Percentiles rank a stretch among this genome's conserved stretches.
These are phyloP conservation scores for Teunomyces barrocoloradensis DNA, from an alignment of 805 yeast species.

Conservation along the genomic window DNA sequence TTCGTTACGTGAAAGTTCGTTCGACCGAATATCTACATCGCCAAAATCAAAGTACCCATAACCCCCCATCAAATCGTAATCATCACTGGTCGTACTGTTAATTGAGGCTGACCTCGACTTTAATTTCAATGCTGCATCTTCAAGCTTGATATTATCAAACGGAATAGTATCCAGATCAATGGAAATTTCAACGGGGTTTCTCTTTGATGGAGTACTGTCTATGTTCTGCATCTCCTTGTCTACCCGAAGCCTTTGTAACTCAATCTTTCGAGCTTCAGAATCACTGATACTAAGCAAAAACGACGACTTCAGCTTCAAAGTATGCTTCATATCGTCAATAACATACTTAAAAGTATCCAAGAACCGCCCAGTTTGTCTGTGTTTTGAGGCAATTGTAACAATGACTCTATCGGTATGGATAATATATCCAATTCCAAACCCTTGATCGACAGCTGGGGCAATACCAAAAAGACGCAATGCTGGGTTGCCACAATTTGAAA, in stretches of 20 bases:
- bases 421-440: conserved; percentile 91
- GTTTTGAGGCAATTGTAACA: conserved; percentile 81
- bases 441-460: conserved; percentile 87
- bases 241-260: conserved; percentile 32
- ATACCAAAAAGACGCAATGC: conserved; percentile 84
- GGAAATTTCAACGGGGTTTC: conserved; percentile 19
- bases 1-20: conserved; percentile 27
- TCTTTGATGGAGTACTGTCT: conserved; percentile 16
- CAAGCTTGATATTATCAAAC: conserved; percentile 11
- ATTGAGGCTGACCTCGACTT: conserved; percentile 4
- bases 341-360: conserved; percentile 65
- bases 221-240: conserved; percentile 34
- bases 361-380: conserved; percentile 81
- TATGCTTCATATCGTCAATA: conserved; percentile 55
- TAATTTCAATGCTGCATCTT: neutral
- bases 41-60: conserved; percentile 83
- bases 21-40: conserved; percentile 57
- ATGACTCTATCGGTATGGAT: conserved; percentile 77
- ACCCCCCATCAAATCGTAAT: conserved; percentile 61
- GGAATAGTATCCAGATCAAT: conserved; percentile 6
- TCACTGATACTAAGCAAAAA: conserved; percentile 30
- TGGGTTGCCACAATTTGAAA: conserved; percentile 88
- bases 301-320: conserved; percentile 38
- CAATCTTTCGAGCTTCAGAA: conserved; percentile 30
- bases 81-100: conserved; percentile 19